Conservation (phyloP, 2,329 filamentous ascomycete species). For the Ilyonectria mors-panacis region DNA sequence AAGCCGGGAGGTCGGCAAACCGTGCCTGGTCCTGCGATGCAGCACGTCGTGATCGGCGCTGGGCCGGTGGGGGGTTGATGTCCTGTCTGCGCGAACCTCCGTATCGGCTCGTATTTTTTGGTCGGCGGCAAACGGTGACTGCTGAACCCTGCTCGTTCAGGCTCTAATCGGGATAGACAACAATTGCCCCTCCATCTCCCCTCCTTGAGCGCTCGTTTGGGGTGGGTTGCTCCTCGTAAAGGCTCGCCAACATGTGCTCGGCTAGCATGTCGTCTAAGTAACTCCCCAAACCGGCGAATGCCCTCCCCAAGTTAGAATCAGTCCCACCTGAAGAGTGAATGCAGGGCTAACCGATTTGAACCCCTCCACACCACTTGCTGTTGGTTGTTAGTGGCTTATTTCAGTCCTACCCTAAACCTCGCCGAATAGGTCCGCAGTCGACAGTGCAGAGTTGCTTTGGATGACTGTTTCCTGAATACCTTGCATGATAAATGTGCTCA, state of each 20-base stretch:
- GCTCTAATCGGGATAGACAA: not conserved
- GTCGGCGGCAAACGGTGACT: not conserved
- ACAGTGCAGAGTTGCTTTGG: not conserved
- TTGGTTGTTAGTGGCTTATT: not conserved
- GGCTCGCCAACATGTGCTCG: not conserved
- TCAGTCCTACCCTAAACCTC: not conserved
- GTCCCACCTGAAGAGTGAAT: not conserved
- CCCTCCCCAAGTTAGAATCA: not conserved
- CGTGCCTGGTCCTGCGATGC: slow-evolving; percentile 10
- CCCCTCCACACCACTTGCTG: not conserved
- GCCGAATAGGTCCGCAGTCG: not conserved
- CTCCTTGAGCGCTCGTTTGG: not conserved
- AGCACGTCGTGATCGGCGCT: slow-evolving; percentile 12
- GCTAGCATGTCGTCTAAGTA: not conserved
- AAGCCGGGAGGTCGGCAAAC: not conserved
- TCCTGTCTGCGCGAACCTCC: not conserved
- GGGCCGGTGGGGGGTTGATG: not conserved
- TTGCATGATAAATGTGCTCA: not conserved
- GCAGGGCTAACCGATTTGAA: not conserved
- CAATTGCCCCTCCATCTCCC: not conserved
- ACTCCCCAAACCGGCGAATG: not conserved
- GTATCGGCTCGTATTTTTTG: not conserved
- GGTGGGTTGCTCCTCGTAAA: not conserved
- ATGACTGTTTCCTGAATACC: not conserved
- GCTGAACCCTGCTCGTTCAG: not conserved